phyloP scores from a whole-genome alignment of 176 grass and related monocot genomes.

The Hordeum vulgare region MorexV3_pseudomolecules_assembly NC_058523.1:140955315-140955814 shows the following conservation, averaged over 20 bases:
- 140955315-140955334: background rate
- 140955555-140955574: background rate
- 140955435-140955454: background rate
- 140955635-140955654: background rate
- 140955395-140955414: background rate
- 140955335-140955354: background rate
- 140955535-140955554: background rate
- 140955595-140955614: background rate
- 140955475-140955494: background rate
- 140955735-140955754: constrained; percentile 59
- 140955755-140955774: background rate
- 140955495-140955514: background rate
- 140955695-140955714: background rate
- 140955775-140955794: constrained; percentile 12
- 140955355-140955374: background rate
- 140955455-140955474: background rate
- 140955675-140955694: background rate
- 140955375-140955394: background rate
- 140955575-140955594: background rate
- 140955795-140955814: constrained; percentile 25
- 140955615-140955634: background rate
- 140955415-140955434: background rate
- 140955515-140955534: background rate
- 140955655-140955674: constrained; percentile 3
- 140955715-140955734: constrained; percentile 87